A percentile compares a stretch with the other conserved stretches of the same genome.
These are phyloP conservation scores for Schwanniomyces vanrijiae DNA, from an alignment of 805 yeast species.

Conservation along the genomic window DNA sequence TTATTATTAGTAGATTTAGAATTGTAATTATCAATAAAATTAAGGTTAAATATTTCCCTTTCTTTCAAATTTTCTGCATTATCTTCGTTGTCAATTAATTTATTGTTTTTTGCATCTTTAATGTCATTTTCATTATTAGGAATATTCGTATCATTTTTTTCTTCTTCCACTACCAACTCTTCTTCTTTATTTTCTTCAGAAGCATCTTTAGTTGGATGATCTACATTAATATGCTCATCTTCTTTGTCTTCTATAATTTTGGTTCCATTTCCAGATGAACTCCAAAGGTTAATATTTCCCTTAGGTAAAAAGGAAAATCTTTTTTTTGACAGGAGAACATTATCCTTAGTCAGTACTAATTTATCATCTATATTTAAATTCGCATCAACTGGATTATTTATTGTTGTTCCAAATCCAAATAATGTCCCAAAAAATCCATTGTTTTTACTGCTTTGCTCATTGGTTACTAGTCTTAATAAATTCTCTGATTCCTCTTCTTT, in stretches of 20 bases:
- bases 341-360: not conserved
- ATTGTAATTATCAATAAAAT: not conserved
- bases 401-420: conserved; percentile 21
- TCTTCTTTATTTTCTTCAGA: conserved; percentile 1
- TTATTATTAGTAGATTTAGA: not conserved
- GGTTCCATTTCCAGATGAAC: not conserved
- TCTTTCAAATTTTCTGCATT: not conserved
- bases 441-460: conserved; percentile 19
- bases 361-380: not conserved
- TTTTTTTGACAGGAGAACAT: not conserved
- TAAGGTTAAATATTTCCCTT: not conserved
- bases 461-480: conserved; percentile 26
- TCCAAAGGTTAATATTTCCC: not conserved
- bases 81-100: not conserved
- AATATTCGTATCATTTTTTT: not conserved
- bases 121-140: not conserved
- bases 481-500: conserved; percentile 42
- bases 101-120: not conserved
- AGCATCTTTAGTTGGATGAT: not conserved
- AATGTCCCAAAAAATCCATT: conserved; percentile 31
- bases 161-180: not conserved
- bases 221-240: not conserved
- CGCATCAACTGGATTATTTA: not conserved
- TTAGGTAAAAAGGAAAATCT: conserved; percentile 5
- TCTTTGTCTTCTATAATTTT: not conserved